Percentiles rank a stretch among this genome's conserved stretches.
phyloP scores from a whole-genome alignment of 768 basidiomycete genomes.

The Mycena amicta region DNA sequence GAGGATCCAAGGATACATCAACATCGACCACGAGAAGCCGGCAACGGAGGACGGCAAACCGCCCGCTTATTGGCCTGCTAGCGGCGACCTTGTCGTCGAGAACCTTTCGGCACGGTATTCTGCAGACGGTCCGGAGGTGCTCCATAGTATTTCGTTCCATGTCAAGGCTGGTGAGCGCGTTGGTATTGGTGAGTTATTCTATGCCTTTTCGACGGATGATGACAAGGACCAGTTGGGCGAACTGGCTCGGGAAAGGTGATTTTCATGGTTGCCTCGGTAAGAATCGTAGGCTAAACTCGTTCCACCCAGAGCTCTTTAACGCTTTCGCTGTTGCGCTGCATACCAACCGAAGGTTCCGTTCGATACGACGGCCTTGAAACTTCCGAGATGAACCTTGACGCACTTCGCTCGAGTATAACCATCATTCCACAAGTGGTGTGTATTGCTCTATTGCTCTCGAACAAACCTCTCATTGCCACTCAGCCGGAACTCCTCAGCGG shows the following conservation, averaged over 20 bases:
- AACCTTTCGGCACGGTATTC: constrained; percentile 55
- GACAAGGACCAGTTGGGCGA: constrained; percentile 17
- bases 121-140: constrained; percentile 36
- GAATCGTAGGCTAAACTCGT: neutral
- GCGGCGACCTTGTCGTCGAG: constrained; percentile 53
- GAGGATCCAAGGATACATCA: constrained; percentile 33
- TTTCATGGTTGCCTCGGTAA: neutral
- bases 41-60: constrained; percentile 41
- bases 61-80: constrained; percentile 62
- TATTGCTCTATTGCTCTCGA: neutral
- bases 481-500: constrained; percentile 73
- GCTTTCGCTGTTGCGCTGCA: constrained; percentile 71
- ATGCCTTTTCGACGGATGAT: neutral
- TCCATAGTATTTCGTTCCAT: constrained; percentile 37
- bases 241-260: constrained; percentile 29
- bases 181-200: constrained; percentile 3
- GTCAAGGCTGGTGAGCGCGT: constrained; percentile 46
- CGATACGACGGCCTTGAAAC: constrained; percentile 64
- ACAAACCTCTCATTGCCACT: constrained; percentile 21
- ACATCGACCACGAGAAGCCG: constrained; percentile 45
- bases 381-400: constrained; percentile 61
- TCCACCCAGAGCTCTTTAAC: constrained; percentile 53
- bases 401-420: constrained; percentile 64
- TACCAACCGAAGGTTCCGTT: constrained; percentile 63
- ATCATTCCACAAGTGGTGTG: constrained; percentile 61